These are phyloP conservation scores for Beta lomatogona DNA, from an alignment of 179 eudicot species.

Conservation along the genomic window DNA sequence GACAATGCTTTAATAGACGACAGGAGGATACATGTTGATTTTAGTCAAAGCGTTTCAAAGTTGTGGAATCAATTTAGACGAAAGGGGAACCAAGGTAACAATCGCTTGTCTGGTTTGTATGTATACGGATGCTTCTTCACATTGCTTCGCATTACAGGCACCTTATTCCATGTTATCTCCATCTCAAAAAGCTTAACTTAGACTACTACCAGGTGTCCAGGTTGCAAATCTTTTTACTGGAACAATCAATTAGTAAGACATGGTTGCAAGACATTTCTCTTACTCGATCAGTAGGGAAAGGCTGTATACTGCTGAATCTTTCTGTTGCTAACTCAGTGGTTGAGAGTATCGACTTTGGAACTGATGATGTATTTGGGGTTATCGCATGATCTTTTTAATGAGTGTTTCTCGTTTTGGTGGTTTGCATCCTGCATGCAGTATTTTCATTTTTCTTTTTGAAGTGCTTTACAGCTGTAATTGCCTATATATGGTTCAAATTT, in stretches of 20 bases:
- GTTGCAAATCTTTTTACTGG: not conserved
- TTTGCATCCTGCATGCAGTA: not conserved
- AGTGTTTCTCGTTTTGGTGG: not conserved
- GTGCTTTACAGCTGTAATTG: not conserved
- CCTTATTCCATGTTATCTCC: not conserved
- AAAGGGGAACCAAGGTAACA: slow-evolving; percentile 56
- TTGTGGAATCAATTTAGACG: slow-evolving; percentile 86
- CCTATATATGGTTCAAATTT: not conserved
- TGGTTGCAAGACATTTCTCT: not conserved
- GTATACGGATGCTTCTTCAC: not conserved
- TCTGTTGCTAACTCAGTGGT: not conserved
- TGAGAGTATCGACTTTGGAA: not conserved
- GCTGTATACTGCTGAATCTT: not conserved
- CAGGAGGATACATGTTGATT: slow-evolving; percentile 93
- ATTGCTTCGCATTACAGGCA: not conserved
- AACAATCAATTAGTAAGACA: not conserved
- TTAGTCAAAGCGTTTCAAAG: slow-evolving; percentile 96
- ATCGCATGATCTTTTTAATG: not conserved
- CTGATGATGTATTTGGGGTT: not conserved
- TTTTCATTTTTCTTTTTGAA: not conserved
- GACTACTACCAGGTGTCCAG: not conserved
- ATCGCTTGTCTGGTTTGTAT: not conserved
- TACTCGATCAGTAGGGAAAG: too few species aligned
- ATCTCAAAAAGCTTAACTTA: not conserved
- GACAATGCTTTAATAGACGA: slow-evolving; percentile 97